These are phyloP conservation scores for Apiospora arundinis DNA, from an alignment of 2,329 filamentous ascomycete genomes.

Conservation along the genomic window DNA sequence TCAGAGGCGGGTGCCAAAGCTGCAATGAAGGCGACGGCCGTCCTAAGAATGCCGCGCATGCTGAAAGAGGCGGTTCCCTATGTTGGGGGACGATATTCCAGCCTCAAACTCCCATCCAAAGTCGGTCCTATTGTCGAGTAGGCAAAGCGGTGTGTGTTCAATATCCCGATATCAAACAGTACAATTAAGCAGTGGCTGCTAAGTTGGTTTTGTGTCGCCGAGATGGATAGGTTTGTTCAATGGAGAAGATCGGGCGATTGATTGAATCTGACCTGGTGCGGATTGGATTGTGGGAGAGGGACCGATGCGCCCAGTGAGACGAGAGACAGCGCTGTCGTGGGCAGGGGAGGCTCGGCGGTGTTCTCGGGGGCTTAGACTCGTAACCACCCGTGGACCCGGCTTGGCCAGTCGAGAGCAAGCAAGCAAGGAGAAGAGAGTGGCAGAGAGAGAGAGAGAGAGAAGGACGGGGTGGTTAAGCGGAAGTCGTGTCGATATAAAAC, in stretches of 20 bases:
- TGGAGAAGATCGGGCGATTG: constrained; percentile 8
- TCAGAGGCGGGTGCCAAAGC: constrained; percentile 38
- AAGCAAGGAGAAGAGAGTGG: not conserved
- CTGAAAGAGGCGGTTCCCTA: constrained; percentile 31
- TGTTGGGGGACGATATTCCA: constrained; percentile 30
- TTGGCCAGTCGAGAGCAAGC: not conserved
- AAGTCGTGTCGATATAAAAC: not conserved
- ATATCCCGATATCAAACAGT: constrained; percentile 18
- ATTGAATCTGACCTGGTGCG: constrained; percentile 9
- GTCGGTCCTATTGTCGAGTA: not conserved
- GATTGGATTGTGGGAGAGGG: not conserved
- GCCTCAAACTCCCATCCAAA: constrained; percentile 37
- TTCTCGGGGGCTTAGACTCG: constrained; percentile 24
- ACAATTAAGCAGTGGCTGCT: not conserved
- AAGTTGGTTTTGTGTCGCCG: not conserved
- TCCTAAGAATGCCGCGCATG: constrained; percentile 39
- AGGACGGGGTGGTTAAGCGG: not conserved
- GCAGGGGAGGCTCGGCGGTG: constrained; percentile 26
- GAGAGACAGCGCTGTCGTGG: not conserved
- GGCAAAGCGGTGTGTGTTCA: constrained; percentile 1
- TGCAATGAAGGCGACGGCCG: constrained; percentile 37
- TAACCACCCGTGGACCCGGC: constrained; percentile 3
- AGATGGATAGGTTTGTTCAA: not conserved
- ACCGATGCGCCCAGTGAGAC: constrained; percentile 13
- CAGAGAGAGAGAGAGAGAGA: no score